Conservation (phyloP, 129 eudicot species). For the Tagetes patula region DNA sequence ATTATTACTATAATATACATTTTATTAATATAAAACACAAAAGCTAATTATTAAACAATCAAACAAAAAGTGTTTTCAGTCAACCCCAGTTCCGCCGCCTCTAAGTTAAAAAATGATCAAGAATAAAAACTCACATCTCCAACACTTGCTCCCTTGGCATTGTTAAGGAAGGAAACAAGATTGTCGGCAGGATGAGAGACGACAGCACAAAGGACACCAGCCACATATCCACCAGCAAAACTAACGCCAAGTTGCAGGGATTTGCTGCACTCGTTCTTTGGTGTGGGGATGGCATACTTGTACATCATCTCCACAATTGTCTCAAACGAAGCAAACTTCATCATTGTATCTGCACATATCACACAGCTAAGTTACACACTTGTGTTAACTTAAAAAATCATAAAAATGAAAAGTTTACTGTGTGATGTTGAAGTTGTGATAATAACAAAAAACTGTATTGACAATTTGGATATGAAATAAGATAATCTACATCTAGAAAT, state of each 20-base stretch:
- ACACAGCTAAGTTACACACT: constrained; percentile 6
- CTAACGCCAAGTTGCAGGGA: constrained; percentile 86
- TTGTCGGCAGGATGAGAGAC: constrained; percentile 98
- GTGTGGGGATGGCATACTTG: constrained; percentile 82
- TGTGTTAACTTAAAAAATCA: background rate
- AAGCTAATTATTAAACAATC: no score
- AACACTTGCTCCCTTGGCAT: constrained; percentile 95
- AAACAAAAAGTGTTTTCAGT: no score
- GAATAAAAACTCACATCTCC: constrained; percentile 71
- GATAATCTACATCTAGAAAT: background rate
- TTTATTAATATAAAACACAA: no score
- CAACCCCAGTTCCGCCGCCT: no score
- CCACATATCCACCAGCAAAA: constrained; percentile 95
- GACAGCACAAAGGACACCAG: constrained; percentile 93
- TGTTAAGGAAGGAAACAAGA: constrained; percentile 96
- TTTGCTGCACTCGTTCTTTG: constrained; percentile 89
- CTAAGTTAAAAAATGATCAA: background rate
- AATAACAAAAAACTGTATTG: background rate
- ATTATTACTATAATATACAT: no score
- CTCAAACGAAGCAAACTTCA: constrained; percentile 98
- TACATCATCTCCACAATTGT: constrained; percentile 80
- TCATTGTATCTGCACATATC: constrained; percentile 78
- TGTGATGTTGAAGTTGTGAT: no score
- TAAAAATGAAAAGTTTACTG: background rate
- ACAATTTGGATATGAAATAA: background rate